A percentile compares a stretch with the other conserved stretches of the same genome.
These are phyloP conservation scores for Endocarpon pusillum DNA, from an alignment of 495 filamentous ascomycete genomes.

Conservation along the genomic window DNA sequence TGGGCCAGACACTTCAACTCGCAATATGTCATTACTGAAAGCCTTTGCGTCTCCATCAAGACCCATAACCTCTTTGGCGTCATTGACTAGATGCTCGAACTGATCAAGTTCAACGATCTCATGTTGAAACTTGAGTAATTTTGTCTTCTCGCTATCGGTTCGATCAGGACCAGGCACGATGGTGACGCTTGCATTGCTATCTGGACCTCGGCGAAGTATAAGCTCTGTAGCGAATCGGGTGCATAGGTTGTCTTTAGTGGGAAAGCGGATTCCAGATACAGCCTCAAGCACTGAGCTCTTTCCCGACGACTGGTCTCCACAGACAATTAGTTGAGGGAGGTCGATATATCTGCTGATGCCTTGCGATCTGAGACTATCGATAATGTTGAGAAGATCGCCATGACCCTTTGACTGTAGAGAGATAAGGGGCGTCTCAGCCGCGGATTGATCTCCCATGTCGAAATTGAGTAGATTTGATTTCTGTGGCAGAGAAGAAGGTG, in stretches of 20 bases:
- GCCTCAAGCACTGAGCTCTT: conserved; percentile 41
- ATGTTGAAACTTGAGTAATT: not conserved
- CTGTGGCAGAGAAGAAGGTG: too few species aligned
- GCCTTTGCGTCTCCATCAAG: conserved; percentile 20
- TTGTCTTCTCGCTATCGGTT: not conserved
- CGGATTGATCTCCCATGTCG: too few species aligned
- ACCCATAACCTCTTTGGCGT: conserved; percentile 35
- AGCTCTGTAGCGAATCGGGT: conserved; percentile 22
- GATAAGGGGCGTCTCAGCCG: too few species aligned
- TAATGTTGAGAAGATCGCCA: conserved; percentile 30
- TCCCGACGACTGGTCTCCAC: conserved; percentile 39
- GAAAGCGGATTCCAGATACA: conserved; percentile 16
- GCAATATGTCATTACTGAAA: conserved; percentile 31
- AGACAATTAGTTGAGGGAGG: conserved; percentile 48
- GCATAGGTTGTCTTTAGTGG: conserved; percentile 14
- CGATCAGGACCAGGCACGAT: conserved; percentile 25
- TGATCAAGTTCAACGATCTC: conserved; percentile 8
- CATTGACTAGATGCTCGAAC: conserved; percentile 17
- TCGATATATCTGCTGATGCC: conserved; percentile 38
- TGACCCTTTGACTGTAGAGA: not conserved
- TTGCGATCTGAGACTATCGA: conserved; percentile 37
- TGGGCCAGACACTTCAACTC: conserved; percentile 35
- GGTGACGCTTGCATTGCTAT: conserved; percentile 18
- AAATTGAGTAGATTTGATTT: too few species aligned
- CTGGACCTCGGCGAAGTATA: conserved; percentile 15